Evolutionary conservation across 345 rosid genomes (phyloP).

Genomic region (Theobroma cacao): DNA sequence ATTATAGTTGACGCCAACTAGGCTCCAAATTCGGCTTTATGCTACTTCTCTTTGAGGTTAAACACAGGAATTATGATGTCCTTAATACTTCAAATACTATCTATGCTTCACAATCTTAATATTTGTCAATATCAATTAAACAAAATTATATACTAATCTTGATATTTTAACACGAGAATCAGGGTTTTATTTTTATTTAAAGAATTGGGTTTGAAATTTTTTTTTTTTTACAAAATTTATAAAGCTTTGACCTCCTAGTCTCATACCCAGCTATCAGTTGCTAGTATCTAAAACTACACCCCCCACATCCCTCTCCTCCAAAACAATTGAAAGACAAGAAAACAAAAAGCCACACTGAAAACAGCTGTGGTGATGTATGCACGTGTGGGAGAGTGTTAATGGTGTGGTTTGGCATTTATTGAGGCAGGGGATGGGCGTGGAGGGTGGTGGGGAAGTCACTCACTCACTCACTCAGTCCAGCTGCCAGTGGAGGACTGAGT

Average conservation of each 20-base stretch:
- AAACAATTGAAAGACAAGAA: not conserved
- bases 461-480: not conserved
- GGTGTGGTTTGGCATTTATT: not conserved
- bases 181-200: no score
- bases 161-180: no score
- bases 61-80: not conserved
- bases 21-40: not conserved
- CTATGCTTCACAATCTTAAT: not conserved
- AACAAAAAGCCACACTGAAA: not conserved
- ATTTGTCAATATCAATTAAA: not conserved
- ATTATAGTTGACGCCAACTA: not conserved
- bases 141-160: no score
- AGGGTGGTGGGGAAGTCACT: no score
- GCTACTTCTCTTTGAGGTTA: not conserved
- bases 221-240: no score
- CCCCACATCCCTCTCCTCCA: not conserved
- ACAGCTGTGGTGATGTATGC: slow-evolving; percentile 8
- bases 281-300: no score
- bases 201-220: no score
- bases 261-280: no score
- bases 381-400: not conserved
- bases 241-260: no score
- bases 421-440: no score
- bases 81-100: not conserved
- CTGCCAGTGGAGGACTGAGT: not conserved